These are phyloP conservation scores for Simplicillium sp. DNA, from an alignment of 2,329 filamentous ascomycete species.

Conservation along the genomic window DNA sequence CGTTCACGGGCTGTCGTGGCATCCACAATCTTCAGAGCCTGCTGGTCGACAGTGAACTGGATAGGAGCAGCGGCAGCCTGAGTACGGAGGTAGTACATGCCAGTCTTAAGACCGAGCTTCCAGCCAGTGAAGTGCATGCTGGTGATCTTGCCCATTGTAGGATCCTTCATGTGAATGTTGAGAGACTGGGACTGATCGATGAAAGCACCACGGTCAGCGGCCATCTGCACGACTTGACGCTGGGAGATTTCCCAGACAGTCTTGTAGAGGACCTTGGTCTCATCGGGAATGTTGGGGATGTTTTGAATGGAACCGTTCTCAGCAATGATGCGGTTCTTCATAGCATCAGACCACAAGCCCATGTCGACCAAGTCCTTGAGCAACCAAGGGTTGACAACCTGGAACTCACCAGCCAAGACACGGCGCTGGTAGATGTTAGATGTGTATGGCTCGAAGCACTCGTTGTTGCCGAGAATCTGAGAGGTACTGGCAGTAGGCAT, in stretches of 20 bases:
- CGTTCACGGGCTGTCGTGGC: constrained; percentile 61
- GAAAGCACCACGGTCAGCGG: constrained; percentile 93
- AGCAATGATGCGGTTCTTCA: constrained; percentile 99
- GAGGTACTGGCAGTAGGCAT: constrained; percentile 98
- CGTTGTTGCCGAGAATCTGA: constrained; percentile 97
- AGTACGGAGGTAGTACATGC: constrained; percentile 99
- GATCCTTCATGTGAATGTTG: constrained; percentile 99
- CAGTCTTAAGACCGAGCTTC: constrained; percentile 98
- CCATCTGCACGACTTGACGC: constrained; percentile 92
- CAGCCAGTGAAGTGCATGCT: constrained; percentile 99
- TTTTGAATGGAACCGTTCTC: constrained; percentile 94
- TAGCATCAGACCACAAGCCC: constrained; percentile 96
- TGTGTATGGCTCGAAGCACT: constrained; percentile 99
- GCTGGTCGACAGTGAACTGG: constrained; percentile 98
- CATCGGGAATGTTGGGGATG: constrained; percentile 90
- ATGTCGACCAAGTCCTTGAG: constrained; percentile 97
- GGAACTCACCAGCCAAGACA: constrained; percentile 96
- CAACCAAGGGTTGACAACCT: constrained; percentile 98
- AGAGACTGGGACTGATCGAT: constrained; percentile 98
- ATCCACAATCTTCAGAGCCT: constrained; percentile 81
- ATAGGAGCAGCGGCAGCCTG: constrained; percentile 95
- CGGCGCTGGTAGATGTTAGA: constrained; percentile 99
- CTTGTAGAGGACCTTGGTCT: constrained; percentile 97
- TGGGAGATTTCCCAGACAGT: constrained; percentile 99
- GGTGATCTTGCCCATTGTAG: constrained; percentile 99